Evolutionary conservation across 768 basidiomycete species (phyloP), one percentile per base, ranked within the genome.

Genomic region (Clathrus columnatus): DNA sequence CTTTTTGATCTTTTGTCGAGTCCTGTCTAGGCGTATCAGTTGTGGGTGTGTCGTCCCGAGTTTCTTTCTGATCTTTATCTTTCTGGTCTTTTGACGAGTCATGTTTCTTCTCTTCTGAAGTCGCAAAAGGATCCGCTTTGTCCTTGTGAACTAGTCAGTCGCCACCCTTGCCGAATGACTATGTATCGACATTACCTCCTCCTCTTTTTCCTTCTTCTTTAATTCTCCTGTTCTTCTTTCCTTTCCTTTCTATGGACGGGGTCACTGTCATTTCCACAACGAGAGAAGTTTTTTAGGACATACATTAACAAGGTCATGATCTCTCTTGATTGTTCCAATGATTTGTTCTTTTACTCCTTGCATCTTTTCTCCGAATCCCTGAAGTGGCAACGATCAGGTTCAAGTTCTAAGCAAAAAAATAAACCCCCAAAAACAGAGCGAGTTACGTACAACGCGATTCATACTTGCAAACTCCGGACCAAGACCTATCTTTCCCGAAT

Each of bases 401-500:
- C 63, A 46, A 69, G 71, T 11, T 72, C 66, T 7, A 69, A 14
- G 20, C 29, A 50, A 47, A 16, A 16, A 3, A 47, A 42, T 17
- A 8, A n/a, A 44, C 48, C 7, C 6, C 16, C 7, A 10, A 10
- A 44, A 20, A 24, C 20, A 50, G 29, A 16, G 24, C 18, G 52
- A 43, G 21, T 54, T 28, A 49, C 56, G n/a, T 50, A 59, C 60
- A 16, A 44, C 51, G 27, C 47, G 18, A 18, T 56, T 56, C 27
- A 42, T 59, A 27, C 51, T 51, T 6, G 54, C 50, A 41, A 56
- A 61, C 23, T 59, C 41, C 4, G 63, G 63, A 5, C 63, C 60
- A 41, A 52, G 48, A n/a, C 76, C 74, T 5, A 70, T 65, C 0
- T 70, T 67, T 10, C 76, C 76, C 0, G 74, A 72, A 51, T 78